Base-by-base conservation (phyloP, 176 grass and related monocot species). In the sorghum (Sorghum bicolor) region DNA sequence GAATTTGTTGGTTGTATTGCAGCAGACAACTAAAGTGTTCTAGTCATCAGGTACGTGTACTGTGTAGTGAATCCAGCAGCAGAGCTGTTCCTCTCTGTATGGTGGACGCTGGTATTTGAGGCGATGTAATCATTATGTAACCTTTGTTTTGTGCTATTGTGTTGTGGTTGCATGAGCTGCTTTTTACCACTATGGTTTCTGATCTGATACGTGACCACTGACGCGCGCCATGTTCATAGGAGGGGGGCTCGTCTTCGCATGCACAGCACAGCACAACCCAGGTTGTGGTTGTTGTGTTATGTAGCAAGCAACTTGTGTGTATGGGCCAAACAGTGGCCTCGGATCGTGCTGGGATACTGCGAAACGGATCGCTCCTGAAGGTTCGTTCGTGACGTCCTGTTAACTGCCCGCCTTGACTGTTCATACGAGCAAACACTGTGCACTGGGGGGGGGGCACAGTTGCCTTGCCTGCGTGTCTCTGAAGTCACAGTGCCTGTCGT, bases 1-100 rank as follows among this genome's bases (percentile, higher is more conserved):
- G 37, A 79, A 26, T n/a, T 40, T 9, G 47, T 62, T 75, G 74
- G 29, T 78, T 86, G 41, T 89, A 60, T 76, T 63, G 30, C 72
- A 65, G 9, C 33, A 72, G 60, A 75, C 36, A 61, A 1, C 37
- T 16, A 72, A 19, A 13, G 55, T 74, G 22, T 39, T 84, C 28
- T 72, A 70, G 33, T 12, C 63, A 69, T 31, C 32, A 63, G 50
- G 39, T 47, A 3, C 9, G 36, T 36, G n/a, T n/a, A 69, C 7
- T 37, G 36, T 36, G 31, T 22, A 75, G 78, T 57, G 26, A 53
- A 36, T 41, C 24, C 5, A 75, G 70, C 40, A 32, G 31, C 39
- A 41, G 19, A 66, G 76, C 29, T 80, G 84, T 80, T 38, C 19
- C 6, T 14, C 3, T 38, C 3, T 53, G 43, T 53, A 41, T 67